Conservation (phyloP, 169 alveolate genomes). For the Plasmodium billcollinsi region DNA sequence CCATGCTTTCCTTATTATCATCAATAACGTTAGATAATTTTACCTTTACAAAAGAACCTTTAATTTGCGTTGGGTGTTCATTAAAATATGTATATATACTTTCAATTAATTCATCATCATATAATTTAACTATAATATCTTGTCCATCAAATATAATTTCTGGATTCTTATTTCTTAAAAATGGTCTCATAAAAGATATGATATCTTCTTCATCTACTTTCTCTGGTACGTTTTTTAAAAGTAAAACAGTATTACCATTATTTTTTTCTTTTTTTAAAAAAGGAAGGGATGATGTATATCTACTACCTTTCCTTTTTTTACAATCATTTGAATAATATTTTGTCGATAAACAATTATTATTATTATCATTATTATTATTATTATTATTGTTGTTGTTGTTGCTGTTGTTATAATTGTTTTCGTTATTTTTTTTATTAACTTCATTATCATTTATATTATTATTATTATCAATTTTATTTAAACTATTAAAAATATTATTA, state of each 20-base stretch:
- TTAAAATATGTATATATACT: constrained; percentile 47
- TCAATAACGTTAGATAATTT: constrained; percentile 31
- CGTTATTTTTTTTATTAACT: background rate
- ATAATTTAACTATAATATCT: constrained; percentile 46
- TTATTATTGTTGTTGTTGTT: background rate
- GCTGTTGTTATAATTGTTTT: background rate
- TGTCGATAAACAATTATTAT: background rate
- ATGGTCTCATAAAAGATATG: constrained; percentile 69
- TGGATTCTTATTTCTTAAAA: constrained; percentile 35
- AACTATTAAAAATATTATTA: background rate
- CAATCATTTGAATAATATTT: constrained; percentile 36
- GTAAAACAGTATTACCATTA: constrained; percentile 20
- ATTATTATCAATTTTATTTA: background rate
- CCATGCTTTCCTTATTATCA: background rate
- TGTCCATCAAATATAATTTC: constrained; percentile 37
- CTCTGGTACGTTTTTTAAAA: constrained; percentile 44
- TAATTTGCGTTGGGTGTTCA: constrained; percentile 67
- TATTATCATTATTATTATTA: background rate
- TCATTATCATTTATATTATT: background rate
- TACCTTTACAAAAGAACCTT: constrained; percentile 48
- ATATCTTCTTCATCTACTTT: constrained; percentile 71
- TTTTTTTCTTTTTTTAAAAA: constrained; percentile 71
- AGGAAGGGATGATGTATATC: constrained; percentile 32
- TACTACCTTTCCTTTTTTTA: constrained; percentile 66
- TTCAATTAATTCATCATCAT: constrained; percentile 63